Conservation (phyloP, 176 grass and related monocot genomes). For the Lolium perenne region DNA sequence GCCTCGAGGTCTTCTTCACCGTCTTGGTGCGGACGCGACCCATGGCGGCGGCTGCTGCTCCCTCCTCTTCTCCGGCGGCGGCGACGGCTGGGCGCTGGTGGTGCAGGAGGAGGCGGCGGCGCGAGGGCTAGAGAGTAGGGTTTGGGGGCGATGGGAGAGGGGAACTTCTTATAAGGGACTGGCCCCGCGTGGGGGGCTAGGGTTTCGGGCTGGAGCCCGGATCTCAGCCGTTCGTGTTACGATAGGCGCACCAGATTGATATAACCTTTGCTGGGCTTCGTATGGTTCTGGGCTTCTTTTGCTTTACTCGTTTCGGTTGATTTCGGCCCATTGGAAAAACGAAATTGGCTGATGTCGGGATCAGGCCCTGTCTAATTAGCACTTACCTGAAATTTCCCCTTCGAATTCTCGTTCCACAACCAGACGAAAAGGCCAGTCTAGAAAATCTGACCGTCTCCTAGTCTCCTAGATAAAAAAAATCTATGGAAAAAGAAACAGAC, state of each 20-base stretch:
- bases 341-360: not conserved
- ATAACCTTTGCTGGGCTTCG: not conserved
- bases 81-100: constrained; percentile 21
- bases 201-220: not conserved
- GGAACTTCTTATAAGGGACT: constrained; percentile 23
- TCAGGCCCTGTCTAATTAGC: not conserved
- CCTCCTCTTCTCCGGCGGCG: constrained; percentile 32
- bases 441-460: not conserved
- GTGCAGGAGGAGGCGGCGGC: constrained; percentile 20
- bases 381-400: not conserved
- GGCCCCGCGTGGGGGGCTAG: constrained; percentile 18
- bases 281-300: not conserved
- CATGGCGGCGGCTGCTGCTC: constrained; percentile 51
- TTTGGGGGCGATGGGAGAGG: not conserved
- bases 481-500: too few species aligned
- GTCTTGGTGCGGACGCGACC: constrained; percentile 93
- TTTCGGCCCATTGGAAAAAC: not conserved
- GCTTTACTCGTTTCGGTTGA: not conserved
- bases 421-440: not conserved
- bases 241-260: constrained; percentile 1
- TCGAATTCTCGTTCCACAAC: not conserved
- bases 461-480: not conserved
- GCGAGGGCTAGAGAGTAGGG: constrained; percentile 10
- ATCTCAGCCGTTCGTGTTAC: constrained; percentile 43
- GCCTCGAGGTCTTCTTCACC: constrained; percentile 88